Evolutionary conservation across 352 stramenopile genomes (phyloP), one percentile per base, ranked within the genome.

Genomic region (Phytopythium vexans): DNA sequence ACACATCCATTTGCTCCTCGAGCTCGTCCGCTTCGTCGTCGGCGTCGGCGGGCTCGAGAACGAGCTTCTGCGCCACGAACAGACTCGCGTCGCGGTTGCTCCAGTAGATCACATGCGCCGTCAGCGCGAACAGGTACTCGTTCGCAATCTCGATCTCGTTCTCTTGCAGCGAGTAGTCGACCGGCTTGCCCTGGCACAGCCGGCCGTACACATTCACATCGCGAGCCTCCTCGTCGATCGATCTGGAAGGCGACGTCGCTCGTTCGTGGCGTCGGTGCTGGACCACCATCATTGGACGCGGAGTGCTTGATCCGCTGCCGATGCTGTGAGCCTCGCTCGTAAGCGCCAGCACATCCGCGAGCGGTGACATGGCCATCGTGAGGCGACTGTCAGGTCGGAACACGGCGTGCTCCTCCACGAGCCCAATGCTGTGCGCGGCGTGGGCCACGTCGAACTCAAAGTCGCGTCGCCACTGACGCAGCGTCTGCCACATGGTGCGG

Each of bases 131-230:
- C 40, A 97, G 70, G 62, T 97, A 97, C 66, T 97, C 89, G 66
- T 97, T 97, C 8, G 91, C 86, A 56, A 86, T 96, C 69, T 97
- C 91, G 44, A 97, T 95, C 65, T 97, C 91, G 58, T 94, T 96
- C 60, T 97, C 91, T 61, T 97, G 91, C 1, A 97, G 77, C 64
- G 90, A 94, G 60, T 94, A 97, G 52, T 92, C 82, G 53, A 92
- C 88, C 4, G 82, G 82, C 2, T 74, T 58, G 4, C 82, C 82
- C 54, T 92, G 75, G 12, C 78, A 92, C 39, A 91, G 50, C 12
- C 61, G 62, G 3, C 80, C 80, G 49, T 85, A 92, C 45, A 89
- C 59, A 10, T 73, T 64, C 7, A 68, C 58, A 54, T 83, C 72
- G 4, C 78, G 60, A 16, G 58, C 72, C 10, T 43, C 64, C 12